These are phyloP conservation scores for Coemansia pectinata DNA, from an alignment of 192 early-diverging fungal genomes.

Conservation along the genomic window DNA sequence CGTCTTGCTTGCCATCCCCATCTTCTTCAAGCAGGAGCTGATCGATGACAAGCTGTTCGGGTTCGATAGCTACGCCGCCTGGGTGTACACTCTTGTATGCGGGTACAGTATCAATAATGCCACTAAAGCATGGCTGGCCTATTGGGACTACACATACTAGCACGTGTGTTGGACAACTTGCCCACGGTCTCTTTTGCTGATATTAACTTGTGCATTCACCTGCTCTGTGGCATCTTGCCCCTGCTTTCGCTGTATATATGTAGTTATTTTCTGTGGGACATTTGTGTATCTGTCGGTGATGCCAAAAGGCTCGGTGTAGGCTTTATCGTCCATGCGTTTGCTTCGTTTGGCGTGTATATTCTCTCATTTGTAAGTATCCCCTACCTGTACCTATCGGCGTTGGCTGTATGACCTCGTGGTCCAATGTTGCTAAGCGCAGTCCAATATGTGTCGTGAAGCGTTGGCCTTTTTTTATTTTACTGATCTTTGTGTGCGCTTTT, in stretches of 20 bases:
- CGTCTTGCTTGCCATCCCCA: constrained; percentile 63
- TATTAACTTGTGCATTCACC: not conserved
- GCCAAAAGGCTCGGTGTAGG: constrained; percentile 70
- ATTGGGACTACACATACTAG: not conserved
- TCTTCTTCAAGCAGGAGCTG: constrained; percentile 68
- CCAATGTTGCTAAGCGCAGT: not conserved
- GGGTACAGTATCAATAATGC: constrained; percentile 59
- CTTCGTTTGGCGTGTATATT: constrained; percentile 74
- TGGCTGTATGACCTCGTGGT: not conserved
- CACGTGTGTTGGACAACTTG: constrained; percentile 13
- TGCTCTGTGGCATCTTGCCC: not conserved
- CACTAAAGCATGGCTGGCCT: not conserved
- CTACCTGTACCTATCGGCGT: not conserved
- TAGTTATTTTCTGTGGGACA: constrained; percentile 95
- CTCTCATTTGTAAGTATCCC: constrained; percentile 60
- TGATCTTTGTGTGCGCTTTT: not conserved
- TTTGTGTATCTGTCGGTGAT: constrained; percentile 64
- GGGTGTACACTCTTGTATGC: constrained; percentile 80
- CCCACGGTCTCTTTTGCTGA: not conserved
- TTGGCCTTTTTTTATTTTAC: not conserved
- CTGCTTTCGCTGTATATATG: not conserved
- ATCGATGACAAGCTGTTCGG: constrained; percentile 67
- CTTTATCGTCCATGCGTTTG: constrained; percentile 80
- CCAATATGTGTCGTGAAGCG: not conserved
- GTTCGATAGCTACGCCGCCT: constrained; percentile 66